Evolutionary conservation across 2,329 filamentous ascomycete genomes (phyloP), one percentile per base, ranked within the genome.

Genomic region (Colletotrichum orchidophilum): DNA sequence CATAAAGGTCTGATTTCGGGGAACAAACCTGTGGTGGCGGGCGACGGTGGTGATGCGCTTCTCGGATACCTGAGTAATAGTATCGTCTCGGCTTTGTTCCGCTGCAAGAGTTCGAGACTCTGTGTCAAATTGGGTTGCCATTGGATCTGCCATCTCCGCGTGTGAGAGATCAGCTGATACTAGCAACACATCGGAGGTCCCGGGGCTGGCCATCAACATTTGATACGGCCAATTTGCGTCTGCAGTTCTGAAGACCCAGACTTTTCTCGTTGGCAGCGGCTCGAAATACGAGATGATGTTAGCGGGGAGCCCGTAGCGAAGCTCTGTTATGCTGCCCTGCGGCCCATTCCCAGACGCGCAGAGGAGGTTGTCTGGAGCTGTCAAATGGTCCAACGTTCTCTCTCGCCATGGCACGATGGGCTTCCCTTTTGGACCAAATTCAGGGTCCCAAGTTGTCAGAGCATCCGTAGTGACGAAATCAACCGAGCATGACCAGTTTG

Each of bases 281-380:
- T 88, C 86, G 12, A 90, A 81, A 26, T 90, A 87, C 5, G 90
- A 76, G 1, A 88, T 90, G 74, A 94, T 89, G 66, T 87, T 89
- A 21, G 92, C 93, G 76, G 93, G 89, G 31, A 94, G 81, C 4
- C 94, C 93, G 78, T 90, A 85, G 73, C 92, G 88, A 72, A 94
- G 85, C 76, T 96, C 92, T 3, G 89, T 88, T 27, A 96, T 83
- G 8, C 87, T 87, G 11, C 92, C 92, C 33, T 85, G 87, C 1
- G 82, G 80, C 0, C 90, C 90, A 74, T 89, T 88, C 0, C 92
- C 91, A 24, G 91, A 91, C 53, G 90, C 91, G 26, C 88, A 87
- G 79, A 93, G 94, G 15, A 95, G 77, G 27, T 87, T 85, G 74
- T 92, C 89, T 6, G 68, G 69, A 39, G 58, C 55, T 21, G 35